These are phyloP conservation scores for Schizosaccharomyces versatilis DNA, from an alignment of 1,139 yeast genomes.

Conservation along the genomic window DNA sequence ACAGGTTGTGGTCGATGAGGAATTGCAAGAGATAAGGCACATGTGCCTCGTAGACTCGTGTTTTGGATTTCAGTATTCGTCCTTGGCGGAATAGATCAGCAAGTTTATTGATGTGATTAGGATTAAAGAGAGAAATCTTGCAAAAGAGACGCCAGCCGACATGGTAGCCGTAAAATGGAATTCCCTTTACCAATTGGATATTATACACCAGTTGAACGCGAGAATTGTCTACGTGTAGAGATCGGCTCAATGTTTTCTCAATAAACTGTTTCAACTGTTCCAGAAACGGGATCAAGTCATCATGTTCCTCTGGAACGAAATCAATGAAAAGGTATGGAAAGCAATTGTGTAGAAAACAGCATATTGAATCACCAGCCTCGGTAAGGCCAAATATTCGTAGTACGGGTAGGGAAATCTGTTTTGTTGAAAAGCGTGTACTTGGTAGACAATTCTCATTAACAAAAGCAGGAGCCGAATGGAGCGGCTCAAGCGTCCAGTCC, in stretches of 20 bases:
- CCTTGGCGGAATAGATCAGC: constrained; percentile 38
- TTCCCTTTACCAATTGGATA: constrained; percentile 47
- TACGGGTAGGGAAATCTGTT: constrained; percentile 26
- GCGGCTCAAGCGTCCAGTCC: neutral
- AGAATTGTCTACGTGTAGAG: constrained; percentile 8
- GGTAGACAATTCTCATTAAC: neutral
- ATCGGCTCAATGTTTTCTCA: constrained; percentile 16
- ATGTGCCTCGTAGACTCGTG: constrained; percentile 54
- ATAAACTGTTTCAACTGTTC: constrained; percentile 17
- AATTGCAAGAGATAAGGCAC: constrained; percentile 60
- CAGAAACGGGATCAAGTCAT: neutral
- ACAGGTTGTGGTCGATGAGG: constrained; percentile 58
- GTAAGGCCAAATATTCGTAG: constrained; percentile 55
- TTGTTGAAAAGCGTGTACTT: neutral
- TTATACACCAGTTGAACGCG: constrained; percentile 34
- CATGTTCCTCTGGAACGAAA: constrained; percentile 7
- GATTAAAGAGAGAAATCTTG: constrained; percentile 47
- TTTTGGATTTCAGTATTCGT: constrained; percentile 19
- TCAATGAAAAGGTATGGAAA: constrained; percentile 62
- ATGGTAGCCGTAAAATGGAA: constrained; percentile 67
- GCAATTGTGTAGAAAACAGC: constrained; percentile 62
- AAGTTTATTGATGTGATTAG: constrained; percentile 36
- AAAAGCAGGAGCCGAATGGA: neutral
- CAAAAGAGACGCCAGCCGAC: constrained; percentile 41
- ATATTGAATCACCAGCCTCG: constrained; percentile 30